Percentiles rank a stretch among this genome's conserved stretches.
Evolutionary conservation across 305 asterid genomes (phyloP).

Genomic region (Coffea humblotiana): DNA sequence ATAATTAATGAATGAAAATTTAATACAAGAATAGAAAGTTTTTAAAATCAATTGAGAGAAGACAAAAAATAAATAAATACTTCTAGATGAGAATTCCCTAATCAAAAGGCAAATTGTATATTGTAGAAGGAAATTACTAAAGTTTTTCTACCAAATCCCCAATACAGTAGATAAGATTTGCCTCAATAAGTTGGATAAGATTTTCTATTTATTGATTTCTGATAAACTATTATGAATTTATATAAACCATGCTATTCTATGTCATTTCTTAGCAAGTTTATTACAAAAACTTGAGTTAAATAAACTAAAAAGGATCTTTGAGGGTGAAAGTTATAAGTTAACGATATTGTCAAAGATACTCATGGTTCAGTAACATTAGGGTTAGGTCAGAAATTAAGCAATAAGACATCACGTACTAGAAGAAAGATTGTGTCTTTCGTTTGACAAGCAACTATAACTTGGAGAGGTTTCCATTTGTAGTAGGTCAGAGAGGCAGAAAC

Average conservation of each 20-base stretch:
- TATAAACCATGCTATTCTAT: neutral
- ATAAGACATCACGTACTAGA: constrained; percentile 29
- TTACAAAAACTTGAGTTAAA: neutral
- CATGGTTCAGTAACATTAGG: neutral
- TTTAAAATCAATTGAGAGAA: neutral
- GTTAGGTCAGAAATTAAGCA: neutral
- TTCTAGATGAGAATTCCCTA: neutral
- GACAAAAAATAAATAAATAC: neutral
- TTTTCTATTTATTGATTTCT: neutral
- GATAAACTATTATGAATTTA: neutral
- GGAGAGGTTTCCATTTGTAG: constrained; percentile 43
- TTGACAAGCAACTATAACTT: constrained; percentile 22
- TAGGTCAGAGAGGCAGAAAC: constrained; percentile 53
- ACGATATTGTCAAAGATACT: neutral
- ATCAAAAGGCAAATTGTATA: neutral
- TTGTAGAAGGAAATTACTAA: neutral
- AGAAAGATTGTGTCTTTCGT: constrained; percentile 22
- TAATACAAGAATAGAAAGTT: neutral
- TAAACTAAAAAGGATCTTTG: neutral
- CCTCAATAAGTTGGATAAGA: neutral
- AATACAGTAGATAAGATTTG: too few species aligned
- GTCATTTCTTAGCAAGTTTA: neutral
- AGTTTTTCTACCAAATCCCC: neutral
- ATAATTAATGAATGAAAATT: neutral
- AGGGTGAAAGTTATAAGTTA: neutral